Conservation (phyloP, 768 basidiomycete genomes). For the Leccinum olivaceopallidum region DNA sequence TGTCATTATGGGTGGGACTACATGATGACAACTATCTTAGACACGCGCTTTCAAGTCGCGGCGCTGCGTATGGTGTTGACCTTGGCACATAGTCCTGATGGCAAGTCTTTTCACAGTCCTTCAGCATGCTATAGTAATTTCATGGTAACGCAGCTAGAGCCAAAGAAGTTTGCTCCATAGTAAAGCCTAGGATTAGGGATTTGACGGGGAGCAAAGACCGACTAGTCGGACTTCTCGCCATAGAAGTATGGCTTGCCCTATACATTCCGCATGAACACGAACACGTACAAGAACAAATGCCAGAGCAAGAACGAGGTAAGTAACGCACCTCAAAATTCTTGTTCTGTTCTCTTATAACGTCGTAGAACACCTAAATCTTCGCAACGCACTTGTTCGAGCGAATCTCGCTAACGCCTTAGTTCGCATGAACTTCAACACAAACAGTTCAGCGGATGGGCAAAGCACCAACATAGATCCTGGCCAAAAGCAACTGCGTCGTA, state of each 20-base stretch:
- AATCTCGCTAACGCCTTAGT: constrained; percentile 22
- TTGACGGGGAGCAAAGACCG: constrained; percentile 12
- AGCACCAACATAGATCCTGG: not conserved
- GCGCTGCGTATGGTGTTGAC: constrained; percentile 20
- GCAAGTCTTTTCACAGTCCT: not conserved
- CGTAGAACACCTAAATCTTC: constrained; percentile 15
- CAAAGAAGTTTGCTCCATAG: not conserved
- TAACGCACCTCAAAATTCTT: not conserved
- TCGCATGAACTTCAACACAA: constrained; percentile 2
- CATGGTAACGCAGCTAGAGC: not conserved
- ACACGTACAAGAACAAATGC: not conserved
- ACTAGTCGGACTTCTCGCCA: constrained; percentile 21
- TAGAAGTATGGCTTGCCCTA: constrained; percentile 21
- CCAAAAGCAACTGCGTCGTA: constrained; percentile 1
- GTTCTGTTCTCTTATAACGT: not conserved
- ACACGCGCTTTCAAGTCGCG: constrained; percentile 12
- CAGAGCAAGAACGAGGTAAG: constrained; percentile 9
- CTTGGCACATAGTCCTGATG: constrained; percentile 16
- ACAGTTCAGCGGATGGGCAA: not conserved
- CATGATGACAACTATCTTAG: constrained; percentile 3
- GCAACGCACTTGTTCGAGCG: constrained; percentile 12
- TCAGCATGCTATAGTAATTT: too few relatives aligned
- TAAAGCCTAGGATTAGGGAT: constrained; percentile 18
- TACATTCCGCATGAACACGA: not conserved
- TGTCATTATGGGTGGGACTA: too few relatives aligned